Base-by-base conservation (phyloP, 306 rosid genomes). In the Quillaja saponaria region DNA sequence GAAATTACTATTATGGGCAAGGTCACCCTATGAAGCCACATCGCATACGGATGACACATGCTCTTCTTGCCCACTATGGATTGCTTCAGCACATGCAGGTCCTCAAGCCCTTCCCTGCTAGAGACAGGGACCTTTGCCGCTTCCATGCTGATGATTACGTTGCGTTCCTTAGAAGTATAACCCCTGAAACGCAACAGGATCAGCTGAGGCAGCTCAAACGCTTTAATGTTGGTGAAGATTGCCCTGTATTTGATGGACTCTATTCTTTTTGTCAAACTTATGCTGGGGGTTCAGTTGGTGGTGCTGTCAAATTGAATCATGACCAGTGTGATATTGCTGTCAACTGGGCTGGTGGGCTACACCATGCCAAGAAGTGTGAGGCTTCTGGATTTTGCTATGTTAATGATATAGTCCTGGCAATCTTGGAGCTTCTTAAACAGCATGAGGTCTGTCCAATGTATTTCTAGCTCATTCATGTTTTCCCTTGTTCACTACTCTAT, bases 1-100 rank as follows among this genome's bases (percentile, higher is more conserved):
- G 96, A 49, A 88, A 88, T 75, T 85, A 88, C 80, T 88, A 88
- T 71, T 88, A 88, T 60, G 96, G 96, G 17, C 96, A 88, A 64
- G 96, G 96, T 53, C 96, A 88, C 62, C 92, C 96, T n/a, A 88
- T 88, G 96, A 88, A 88, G 81, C 96, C 96, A 1, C 96, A 88
- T 76, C 85, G 96, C 16, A 88, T 88, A 17, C 49, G 96, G 48
- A 88, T 88, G 96, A 85, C 96, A 49, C 96, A 88, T 40, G 96
- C 96, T 63, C 90, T 85, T 49, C 90, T 88, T 41, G 92, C 92
- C 54, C 96, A 88, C 68, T 88, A 88, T 48, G 92, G 92, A 34
- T 80, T 88, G 73, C 96, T 88, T 55, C 90, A 85, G 77, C 81
- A 88, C 76, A 83, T 88, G 96, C 92, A 88, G 69, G 92, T 88